Evolutionary conservation across 495 filamentous ascomycete species (phyloP), one percentile per base, ranked within the genome.

Genomic region (Sordaria brevicollis): DNA sequence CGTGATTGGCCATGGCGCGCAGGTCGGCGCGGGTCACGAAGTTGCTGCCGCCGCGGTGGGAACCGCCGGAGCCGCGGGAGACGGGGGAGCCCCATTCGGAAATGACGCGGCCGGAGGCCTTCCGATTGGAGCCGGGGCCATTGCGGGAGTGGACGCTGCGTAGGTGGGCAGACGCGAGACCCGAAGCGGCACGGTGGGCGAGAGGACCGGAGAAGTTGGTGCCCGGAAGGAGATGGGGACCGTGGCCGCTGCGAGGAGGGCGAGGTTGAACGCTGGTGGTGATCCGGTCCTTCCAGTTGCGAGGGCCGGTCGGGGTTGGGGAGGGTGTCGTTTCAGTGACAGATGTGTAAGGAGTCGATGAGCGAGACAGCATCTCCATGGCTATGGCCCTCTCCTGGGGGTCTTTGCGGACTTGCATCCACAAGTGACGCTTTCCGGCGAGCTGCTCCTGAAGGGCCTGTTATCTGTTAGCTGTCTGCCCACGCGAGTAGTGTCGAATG

Each of bases 361-460:
- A 57, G 9, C 68, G 71, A 19, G 35, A 19, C 13, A 72, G 36
- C 49, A 57, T 57, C 13, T 21, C 68, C 7, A 70, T 31, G 29
- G 35, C 68, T 7, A 68, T 68, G 8, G 65, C 49, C 9, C 38
- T 71, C n/a, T 75, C 69, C 8, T 75, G n/a, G 9, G 69, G 67
- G 15, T 75, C 71, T 13, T 35, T 49, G 38, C 75, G 75, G 36
- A 76, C 66, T 19, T 71, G 62, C 67, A 75, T 68, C 75, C 75
- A 76, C 5, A 76, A 33, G n/a, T 66, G 74, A 0, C 75, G 71
- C 35, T 76, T 76, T n/a, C 68, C 70, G 1, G 73, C 71, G 13
- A 76, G 67, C 3, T 76, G 73, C 6, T 75, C 73, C 1, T 73
- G 69, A 4, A 76, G 73, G 36, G 35, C 43, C 43, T 65, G 1